Percentiles rank a stretch among this genome's conserved stretches.
These are phyloP conservation scores for Aspergillus bertholletiae DNA, from an alignment of 495 filamentous ascomycete genomes.

Conservation along the genomic window DNA sequence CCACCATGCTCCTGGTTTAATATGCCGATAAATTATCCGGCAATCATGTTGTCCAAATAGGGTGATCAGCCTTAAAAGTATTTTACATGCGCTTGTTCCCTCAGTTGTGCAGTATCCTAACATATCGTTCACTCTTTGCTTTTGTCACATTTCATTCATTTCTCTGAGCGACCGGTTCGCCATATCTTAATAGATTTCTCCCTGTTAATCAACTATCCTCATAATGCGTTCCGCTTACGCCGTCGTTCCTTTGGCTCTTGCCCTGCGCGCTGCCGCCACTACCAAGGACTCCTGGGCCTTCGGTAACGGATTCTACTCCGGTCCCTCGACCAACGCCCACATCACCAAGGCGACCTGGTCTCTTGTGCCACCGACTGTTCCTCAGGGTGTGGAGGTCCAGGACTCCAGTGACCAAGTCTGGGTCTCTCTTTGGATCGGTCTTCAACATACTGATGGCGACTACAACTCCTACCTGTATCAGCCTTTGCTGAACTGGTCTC, in stretches of 20 bases:
- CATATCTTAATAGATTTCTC: background rate
- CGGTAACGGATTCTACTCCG: slow-evolving; percentile 18
- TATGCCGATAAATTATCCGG: background rate
- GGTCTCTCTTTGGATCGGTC: slow-evolving; percentile 18
- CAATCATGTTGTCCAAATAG: background rate
- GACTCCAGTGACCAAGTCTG: slow-evolving; percentile 12
- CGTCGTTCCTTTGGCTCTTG: slow-evolving; percentile 6
- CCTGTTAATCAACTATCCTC: background rate
- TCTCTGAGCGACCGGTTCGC: background rate
- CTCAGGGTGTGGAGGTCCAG: background rate
- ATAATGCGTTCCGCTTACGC: slow-evolving; percentile 12
- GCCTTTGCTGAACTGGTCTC: slow-evolving; percentile 20
- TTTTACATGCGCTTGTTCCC: background rate
- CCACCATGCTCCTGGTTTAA: slow-evolving; percentile 1
- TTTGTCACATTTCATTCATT: background rate
- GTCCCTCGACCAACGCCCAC: slow-evolving; percentile 8
- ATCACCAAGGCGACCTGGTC: slow-evolving; percentile 22
- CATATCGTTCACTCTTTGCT: background rate
- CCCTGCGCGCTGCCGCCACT: slow-evolving; percentile 11
- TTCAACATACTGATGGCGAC: slow-evolving; percentile 7
- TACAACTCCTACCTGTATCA: slow-evolving; percentile 13
- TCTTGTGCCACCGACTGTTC: slow-evolving; percentile 14
- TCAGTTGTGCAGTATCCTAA: no score
- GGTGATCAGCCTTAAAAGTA: background rate
- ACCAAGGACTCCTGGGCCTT: slow-evolving; percentile 14